Conservation (phyloP, 2,329 filamentous ascomycete genomes). For the Cordyceps militaris region DNA sequence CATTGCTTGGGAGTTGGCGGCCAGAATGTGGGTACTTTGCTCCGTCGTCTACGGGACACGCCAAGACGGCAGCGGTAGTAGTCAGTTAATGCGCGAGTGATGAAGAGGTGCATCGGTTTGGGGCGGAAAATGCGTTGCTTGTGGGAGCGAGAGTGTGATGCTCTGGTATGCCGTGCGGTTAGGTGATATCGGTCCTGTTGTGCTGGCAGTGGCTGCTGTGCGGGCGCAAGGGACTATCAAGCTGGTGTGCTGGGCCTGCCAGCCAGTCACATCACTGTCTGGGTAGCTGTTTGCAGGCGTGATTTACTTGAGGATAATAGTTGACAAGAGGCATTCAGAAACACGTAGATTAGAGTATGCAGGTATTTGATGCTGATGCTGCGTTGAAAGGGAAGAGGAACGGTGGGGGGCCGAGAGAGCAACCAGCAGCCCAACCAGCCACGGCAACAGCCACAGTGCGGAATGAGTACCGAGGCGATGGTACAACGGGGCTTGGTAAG, state of each 20-base stretch:
- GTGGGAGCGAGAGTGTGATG: not conserved
- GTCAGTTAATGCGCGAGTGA: not conserved
- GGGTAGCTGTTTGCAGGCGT: not conserved
- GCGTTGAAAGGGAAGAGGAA: not conserved
- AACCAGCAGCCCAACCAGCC: not conserved
- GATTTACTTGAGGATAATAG: not conserved
- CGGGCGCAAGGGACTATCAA: not conserved
- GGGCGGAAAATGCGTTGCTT: not conserved
- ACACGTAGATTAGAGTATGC: no score
- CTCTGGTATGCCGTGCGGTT: not conserved
- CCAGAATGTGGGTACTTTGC: not conserved
- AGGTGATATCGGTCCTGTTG: not conserved
- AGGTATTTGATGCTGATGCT: not conserved
- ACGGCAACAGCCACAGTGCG: not conserved
- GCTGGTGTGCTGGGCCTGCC: not conserved
- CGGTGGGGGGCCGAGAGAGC: not conserved
- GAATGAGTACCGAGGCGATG: no score
- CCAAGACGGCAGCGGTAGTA: not conserved
- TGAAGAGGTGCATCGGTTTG: not conserved
- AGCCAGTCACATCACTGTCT: not conserved
- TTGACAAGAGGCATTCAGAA: no score
- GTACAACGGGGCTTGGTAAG: no score
- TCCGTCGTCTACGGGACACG: not conserved
- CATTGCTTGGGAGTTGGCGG: not conserved
- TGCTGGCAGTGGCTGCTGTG: not conserved